Evolutionary conservation across 306 rosid species (phyloP), one percentile per base, ranked within the genome.

Genomic region (Gleditsia sinensis): DNA sequence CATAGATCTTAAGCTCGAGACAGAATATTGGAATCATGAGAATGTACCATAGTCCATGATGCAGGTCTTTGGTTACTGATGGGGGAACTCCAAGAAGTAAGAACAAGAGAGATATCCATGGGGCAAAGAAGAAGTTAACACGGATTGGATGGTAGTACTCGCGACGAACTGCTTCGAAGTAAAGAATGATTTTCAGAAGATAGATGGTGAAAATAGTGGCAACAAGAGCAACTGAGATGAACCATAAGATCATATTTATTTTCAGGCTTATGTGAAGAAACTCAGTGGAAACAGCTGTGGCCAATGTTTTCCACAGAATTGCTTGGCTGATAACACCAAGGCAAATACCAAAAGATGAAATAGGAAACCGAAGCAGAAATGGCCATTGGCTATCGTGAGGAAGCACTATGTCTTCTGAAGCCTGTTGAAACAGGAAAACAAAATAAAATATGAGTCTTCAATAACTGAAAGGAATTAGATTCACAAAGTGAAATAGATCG

Each of bases 291-390:
- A 86, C 49, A 16, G 97, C 73, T 36, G 87, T 86, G 37, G 98
- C 87, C 17, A 93, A 71, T 43, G 86, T 55, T 80, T 91, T 93
- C 98, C 98, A 93, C 36, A 93, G 75, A 64, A 93, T 89, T 39
- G 98, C 96, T 82, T 93, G 98, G 88, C 98, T 93, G 64, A 90
- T 78, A 56, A 93, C 85, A 42, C 98, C 98, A 19, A 93, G 97
- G 56, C 97, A 91, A 16, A 93, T 85, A 82, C 98, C 93, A 23
- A 93, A 86, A 4, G 91, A 81, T 20, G 98, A 88, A 48, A 93
- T 37, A 0, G 92, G 94, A 78, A 76, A 89, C 56, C 97, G 80
- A 0, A 93, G 97, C 34, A 93, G 94, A 79, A 93, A 93, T 40
- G 98, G 96, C 98, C 97, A 91, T 61, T 55, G 39, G 67, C 51